Base-by-base conservation (phyloP, 352 stramenopile species). In the Globisporangium lucens region DNA sequence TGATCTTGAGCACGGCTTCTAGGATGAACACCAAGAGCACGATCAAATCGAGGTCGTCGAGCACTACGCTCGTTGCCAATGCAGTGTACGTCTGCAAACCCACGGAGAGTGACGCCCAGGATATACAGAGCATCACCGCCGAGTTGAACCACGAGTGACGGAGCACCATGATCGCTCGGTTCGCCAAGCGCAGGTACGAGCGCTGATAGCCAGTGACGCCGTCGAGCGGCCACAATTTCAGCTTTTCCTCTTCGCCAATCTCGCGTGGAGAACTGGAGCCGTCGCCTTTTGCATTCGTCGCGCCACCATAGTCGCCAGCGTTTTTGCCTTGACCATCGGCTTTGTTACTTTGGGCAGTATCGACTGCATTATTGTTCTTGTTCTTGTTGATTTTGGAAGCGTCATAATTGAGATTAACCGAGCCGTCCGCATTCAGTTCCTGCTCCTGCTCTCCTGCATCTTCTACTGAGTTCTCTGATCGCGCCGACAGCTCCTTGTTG, bases 1-100 rank as follows among this genome's bases (percentile, higher is more conserved):
- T 33, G 57, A 97, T 90, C 76, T 97, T 96, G 47, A 93, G 74
- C 5, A 75, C 35, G 20, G 78, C 82, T 61, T 96, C 89, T 15
- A 91, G 69, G 36, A 89, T 93, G 68, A 96, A 96, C 4, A 93
- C 74, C 9, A 77, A 60, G 10, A 94, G 77, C 0, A 95, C 83
- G 7, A 71, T 56, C 3, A 83, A 77, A 67, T 96, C 87, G 63
- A 96, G 61, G 41, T 82, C 58, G 56, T 92, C 80, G 10, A 95
- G 63, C 27, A 87, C 66, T 0, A 66, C 22, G 29, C 73, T 90
- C 30, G 64, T 63, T 8, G 75, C 67, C 15, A 90, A 74, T 4
- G 69, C 53, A 4, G 82, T 70, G 56, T 95, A 94, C 35, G 86
- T 96, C 63, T 95, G 87, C 0, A 96, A 64, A 0, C 89, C 89